Conservation (phyloP, 371 early-diverging fungal genomes). For the Capillidium heterosporum region DNA sequence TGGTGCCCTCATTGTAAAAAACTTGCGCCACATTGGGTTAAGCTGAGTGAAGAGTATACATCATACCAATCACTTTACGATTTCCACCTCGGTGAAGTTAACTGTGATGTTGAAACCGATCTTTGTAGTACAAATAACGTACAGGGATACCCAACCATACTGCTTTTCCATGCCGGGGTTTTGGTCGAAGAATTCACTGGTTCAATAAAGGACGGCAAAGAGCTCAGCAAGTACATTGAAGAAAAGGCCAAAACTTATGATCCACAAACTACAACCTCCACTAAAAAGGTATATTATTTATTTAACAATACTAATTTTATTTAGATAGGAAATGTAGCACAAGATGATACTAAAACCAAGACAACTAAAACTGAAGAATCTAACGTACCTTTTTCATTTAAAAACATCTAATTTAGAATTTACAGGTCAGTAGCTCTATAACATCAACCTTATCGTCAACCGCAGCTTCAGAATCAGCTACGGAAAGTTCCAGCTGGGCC, state of each 20-base stretch:
- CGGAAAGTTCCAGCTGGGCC: too few species aligned
- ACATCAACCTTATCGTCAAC: too few species aligned
- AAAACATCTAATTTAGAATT: too few species aligned
- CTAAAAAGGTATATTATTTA: not conserved
- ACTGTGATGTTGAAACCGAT: not conserved
- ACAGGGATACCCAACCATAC: not conserved
- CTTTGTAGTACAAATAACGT: not conserved
- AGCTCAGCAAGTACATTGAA: not conserved
- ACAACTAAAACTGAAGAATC: too few species aligned
- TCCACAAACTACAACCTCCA: not conserved
- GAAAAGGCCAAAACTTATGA: not conserved
- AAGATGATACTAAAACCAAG: too few species aligned
- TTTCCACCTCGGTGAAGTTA: not conserved
- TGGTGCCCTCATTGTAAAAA: constrained; percentile 91
- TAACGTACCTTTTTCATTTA: too few species aligned
- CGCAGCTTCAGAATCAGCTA: too few species aligned
- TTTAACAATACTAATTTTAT: not conserved
- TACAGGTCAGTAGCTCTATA: too few species aligned
- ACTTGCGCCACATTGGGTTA: constrained; percentile 65
- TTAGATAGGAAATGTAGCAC: not conserved
- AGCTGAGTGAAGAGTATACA: constrained; percentile 30
- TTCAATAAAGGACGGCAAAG: not conserved
- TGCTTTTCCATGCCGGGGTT: not conserved
- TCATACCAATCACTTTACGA: too few species aligned
- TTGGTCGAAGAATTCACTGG: not conserved